These are phyloP conservation scores for Paratrimastix pyriformis DNA, from an alignment of 78 protist genomes.

Conservation along the genomic window DNA sequence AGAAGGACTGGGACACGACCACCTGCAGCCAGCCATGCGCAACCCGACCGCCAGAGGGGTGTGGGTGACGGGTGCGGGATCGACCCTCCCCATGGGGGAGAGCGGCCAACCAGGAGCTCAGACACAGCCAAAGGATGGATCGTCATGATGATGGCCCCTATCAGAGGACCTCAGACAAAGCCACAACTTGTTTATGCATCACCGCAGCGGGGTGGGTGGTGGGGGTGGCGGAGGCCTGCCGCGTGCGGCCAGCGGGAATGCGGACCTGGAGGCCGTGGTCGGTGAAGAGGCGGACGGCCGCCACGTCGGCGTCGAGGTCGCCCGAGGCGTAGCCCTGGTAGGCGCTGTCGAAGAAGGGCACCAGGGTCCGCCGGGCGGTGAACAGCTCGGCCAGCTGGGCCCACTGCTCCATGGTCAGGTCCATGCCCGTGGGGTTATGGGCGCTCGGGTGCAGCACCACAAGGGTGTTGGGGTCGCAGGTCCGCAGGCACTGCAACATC, in stretches of 20 bases:
- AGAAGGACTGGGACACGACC: slow-evolving; percentile 50
- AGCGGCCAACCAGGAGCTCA: too few species aligned
- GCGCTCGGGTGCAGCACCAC: slow-evolving; percentile 91
- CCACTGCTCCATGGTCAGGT: slow-evolving; percentile 92
- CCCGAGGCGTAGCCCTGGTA: slow-evolving; percentile 98
- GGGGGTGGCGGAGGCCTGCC: too few species aligned
- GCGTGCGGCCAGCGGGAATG: too few species aligned
- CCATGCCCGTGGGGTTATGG: slow-evolving; percentile 99
- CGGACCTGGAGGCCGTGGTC: slow-evolving; percentile 10
- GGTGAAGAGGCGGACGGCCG: slow-evolving; percentile 57
- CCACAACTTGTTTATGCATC: too few species aligned
- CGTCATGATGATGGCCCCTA: too few species aligned
- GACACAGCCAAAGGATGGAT: too few species aligned
- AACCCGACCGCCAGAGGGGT: too few species aligned
- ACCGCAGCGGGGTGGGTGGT: too few species aligned
- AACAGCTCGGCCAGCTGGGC: slow-evolving; percentile 30
- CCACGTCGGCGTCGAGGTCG: slow-evolving; percentile 74
- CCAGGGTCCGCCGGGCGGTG: slow-evolving; percentile 19
- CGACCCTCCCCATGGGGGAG: background rate
- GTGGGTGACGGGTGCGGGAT: background rate
- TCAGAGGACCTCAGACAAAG: too few species aligned
- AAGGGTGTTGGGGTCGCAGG: slow-evolving; percentile 26
- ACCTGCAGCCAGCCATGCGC: background rate
- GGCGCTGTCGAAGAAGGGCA: slow-evolving; percentile 88
- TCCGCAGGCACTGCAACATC: slow-evolving; percentile 61